These are phyloP conservation scores for Serendipita sp. DNA, from an alignment of 768 basidiomycete genomes.

Conservation along the genomic window DNA sequence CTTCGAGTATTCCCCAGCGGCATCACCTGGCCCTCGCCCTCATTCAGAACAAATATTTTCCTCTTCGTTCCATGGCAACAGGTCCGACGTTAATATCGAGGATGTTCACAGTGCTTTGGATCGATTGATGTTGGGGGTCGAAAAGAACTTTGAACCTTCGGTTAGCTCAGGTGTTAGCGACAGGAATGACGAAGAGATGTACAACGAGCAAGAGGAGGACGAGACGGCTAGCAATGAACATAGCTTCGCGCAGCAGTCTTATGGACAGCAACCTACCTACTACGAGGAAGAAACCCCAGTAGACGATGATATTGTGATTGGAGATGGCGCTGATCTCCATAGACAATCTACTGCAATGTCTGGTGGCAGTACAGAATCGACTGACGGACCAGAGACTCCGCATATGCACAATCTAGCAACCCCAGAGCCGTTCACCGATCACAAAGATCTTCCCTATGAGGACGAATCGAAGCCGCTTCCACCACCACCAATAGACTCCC, in stretches of 20 bases:
- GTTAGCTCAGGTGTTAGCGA: not conserved
- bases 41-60: not conserved
- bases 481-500: slow-evolving; percentile 29
- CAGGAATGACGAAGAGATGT: not conserved
- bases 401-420: not conserved
- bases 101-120: slow-evolving; percentile 64
- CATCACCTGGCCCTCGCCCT: slow-evolving; percentile 1
- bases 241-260: not conserved
- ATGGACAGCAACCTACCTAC: not conserved
- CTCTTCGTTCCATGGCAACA: slow-evolving; percentile 6
- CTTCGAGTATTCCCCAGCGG: not conserved
- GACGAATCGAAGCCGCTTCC: not conserved
- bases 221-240: not conserved
- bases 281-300: not conserved
- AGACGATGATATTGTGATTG: not conserved
- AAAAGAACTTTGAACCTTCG: slow-evolving; percentile 2
- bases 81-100: slow-evolving; percentile 13
- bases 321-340: not conserved
- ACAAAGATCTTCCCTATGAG: not conserved
- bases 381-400: not conserved
- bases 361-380: not conserved
- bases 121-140: slow-evolving; percentile 32
- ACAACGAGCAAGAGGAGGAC: not conserved
- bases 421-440: not conserved
- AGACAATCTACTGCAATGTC: slow-evolving; percentile 1